Evolutionary conservation across 352 stramenopile genomes (phyloP), one percentile per base, ranked within the genome.

Genomic region (Phytophthora pisi): DNA sequence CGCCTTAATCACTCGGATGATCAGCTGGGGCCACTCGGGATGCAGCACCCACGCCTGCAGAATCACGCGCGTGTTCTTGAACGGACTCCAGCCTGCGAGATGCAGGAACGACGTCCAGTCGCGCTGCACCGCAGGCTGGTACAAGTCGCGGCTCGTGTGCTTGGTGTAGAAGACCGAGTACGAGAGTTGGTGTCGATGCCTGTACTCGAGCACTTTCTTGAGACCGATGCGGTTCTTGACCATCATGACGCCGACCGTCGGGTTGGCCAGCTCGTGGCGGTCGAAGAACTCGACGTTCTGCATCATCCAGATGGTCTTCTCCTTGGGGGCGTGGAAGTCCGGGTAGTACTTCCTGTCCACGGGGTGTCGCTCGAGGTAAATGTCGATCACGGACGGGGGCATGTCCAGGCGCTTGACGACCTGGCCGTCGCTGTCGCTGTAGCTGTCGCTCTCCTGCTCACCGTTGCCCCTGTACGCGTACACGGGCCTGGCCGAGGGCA

Each of bases 261-360:
- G 86, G 50, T 90, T 79, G 15, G 71, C 62, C 36, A 94, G 68
- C 56, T 94, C 86, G 59, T 94, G 86, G 47, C 84, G 79, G 51
- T 94, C 86, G 43, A 94, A 94, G 60, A 91, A 92, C 64, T 94
- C 84, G 56, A 88, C 80, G 67, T 94, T 92, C 63, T 91, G 82
- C 84, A 94, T 90, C 81, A 94, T 90, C 86, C 86, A 94, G 56
- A 94, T 90, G 20, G 79, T 81, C 66, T 94, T 94, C 43, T 91
- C 78, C 11, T 66, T 68, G 6, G 84, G 82, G 9, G 77, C 70
- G 28, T 79, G 65, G 43, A 82, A 79, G 20, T 89, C 50, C 20
- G 67, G 63, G 58, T 91, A 93, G 65, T 93, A 93, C 56, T 91
- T 91, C 15, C 61, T 79, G 70, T 92, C 84, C 13, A 88, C 65